phyloP scores from a whole-genome alignment of 2,329 filamentous ascomycete species.

The Chaetomiaceae sp. region DNA sequence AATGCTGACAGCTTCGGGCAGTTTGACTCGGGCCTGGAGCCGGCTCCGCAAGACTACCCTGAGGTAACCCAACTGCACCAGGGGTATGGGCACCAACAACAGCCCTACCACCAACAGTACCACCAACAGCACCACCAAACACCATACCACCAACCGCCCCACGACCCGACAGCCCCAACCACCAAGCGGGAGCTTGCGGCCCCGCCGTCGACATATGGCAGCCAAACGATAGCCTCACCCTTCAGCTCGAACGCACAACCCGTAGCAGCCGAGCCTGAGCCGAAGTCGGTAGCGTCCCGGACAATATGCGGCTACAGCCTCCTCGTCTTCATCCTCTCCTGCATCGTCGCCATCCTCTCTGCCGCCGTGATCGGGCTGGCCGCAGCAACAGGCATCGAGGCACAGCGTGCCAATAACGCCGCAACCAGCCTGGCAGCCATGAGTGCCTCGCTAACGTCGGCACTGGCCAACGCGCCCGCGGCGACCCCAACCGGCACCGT shows the following conservation, averaged over 20 bases:
- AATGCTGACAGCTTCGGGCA: constrained; percentile 13
- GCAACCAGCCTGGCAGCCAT: constrained; percentile 32
- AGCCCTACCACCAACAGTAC: constrained; percentile 5
- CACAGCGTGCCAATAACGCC: constrained; percentile 37
- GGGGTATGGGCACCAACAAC: constrained; percentile 1
- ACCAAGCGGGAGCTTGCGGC: not conserved
- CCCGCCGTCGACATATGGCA: constrained; percentile 12
- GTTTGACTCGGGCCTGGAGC: constrained; percentile 24
- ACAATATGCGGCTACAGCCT: constrained; percentile 36
- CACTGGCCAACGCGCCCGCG: constrained; percentile 20
- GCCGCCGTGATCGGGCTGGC: constrained; percentile 43
- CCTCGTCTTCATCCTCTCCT: constrained; percentile 39
- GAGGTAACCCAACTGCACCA: constrained; percentile 20
- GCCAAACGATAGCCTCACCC: constrained; percentile 12
- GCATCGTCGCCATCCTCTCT: constrained; percentile 38
- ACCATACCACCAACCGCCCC: constrained; percentile 6
- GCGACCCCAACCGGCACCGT: constrained; percentile 28
- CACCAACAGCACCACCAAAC: not conserved
- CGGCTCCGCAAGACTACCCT: constrained; percentile 26
- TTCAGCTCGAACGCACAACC: constrained; percentile 9
- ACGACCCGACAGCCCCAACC: not conserved
- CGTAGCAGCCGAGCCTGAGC: not conserved
- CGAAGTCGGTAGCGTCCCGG: not conserved
- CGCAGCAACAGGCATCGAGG: constrained; percentile 41
- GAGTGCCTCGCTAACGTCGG: constrained; percentile 26